Conservation (phyloP, 2,329 filamentous ascomycete species). For the Microdochium bolleyi region DNA sequence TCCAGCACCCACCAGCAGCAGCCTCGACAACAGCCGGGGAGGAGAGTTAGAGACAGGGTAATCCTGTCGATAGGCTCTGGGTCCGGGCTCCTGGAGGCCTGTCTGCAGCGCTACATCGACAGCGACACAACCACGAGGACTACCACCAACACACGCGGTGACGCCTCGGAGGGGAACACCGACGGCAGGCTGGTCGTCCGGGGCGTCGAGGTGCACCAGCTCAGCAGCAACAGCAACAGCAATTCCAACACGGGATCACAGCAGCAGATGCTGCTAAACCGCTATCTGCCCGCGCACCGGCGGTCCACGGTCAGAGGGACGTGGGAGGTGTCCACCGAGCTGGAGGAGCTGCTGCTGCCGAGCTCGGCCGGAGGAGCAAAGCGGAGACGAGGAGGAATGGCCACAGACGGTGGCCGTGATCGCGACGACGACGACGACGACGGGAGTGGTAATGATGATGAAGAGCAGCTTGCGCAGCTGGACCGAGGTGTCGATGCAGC, state of each 20-base stretch:
- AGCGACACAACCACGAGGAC: background rate
- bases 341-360: background rate
- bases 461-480: no score
- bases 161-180: background rate
- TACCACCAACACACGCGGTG: background rate
- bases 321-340: background rate
- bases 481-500: no score
- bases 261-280: background rate
- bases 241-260: no score
- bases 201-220: background rate
- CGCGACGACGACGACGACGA: background rate
- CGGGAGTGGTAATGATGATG: no score
- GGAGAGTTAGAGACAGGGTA: background rate
- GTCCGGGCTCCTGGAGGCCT: background rate
- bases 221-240: background rate
- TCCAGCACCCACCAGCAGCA: background rate
- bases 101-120: background rate
- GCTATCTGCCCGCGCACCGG: background rate
- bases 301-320: background rate
- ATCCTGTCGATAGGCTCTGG: background rate
- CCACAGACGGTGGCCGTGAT: background rate
- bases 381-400: background rate
- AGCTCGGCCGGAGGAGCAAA: background rate
- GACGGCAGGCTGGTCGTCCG: background rate
- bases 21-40: background rate